These are phyloP conservation scores for Neopestalotiopsis rosae DNA, from an alignment of 2,329 filamentous ascomycete species.

Conservation along the genomic window DNA sequence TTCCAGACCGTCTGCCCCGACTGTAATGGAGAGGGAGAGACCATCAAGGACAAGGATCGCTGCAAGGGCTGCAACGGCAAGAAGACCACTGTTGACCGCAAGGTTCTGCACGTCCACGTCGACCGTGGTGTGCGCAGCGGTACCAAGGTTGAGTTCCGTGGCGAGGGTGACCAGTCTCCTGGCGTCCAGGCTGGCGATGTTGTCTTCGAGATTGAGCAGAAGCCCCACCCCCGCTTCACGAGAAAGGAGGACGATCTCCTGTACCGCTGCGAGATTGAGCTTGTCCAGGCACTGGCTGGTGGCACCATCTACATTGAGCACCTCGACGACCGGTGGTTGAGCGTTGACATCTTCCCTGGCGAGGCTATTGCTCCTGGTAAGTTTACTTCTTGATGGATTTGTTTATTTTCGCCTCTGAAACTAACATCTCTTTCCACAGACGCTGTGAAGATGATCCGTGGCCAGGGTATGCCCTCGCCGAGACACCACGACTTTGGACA, in stretches of 20 bases:
- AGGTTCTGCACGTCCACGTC: slow-evolving; percentile 97
- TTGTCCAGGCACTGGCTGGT: slow-evolving; percentile 91
- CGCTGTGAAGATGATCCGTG: slow-evolving; percentile 89
- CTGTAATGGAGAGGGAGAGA: slow-evolving; percentile 96
- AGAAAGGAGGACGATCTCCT: slow-evolving; percentile 96
- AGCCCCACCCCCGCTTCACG: slow-evolving; percentile 95
- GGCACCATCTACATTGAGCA: slow-evolving; percentile 93
- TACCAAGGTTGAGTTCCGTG: slow-evolving; percentile 95
- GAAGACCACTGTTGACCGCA: slow-evolving; percentile 97
- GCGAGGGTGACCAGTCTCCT: slow-evolving; percentile 94
- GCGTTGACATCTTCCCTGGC: slow-evolving; percentile 88
- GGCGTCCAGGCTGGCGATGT: slow-evolving; percentile 94
- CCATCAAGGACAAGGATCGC: slow-evolving; percentile 93
- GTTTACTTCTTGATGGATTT: slow-evolving; percentile 35
- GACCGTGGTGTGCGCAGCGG: slow-evolving; percentile 93
- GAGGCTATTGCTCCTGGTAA: slow-evolving; percentile 93
- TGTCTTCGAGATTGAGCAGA: slow-evolving; percentile 98
- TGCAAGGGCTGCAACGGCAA: slow-evolving; percentile 97
- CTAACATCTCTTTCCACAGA: slow-evolving; percentile 55
- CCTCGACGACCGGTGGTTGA: slow-evolving; percentile 95
- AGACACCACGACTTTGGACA: slow-evolving; percentile 96
- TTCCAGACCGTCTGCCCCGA: slow-evolving; percentile 99
- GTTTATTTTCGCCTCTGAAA: background rate
- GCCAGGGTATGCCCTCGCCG: slow-evolving; percentile 96
- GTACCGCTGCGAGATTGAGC: slow-evolving; percentile 93